A percentile compares a stretch with the other conserved stretches of the same genome.
These are phyloP conservation scores for Capsella bursapastoris DNA, from an alignment of 345 rosid genomes.

Conservation along the genomic window DNA sequence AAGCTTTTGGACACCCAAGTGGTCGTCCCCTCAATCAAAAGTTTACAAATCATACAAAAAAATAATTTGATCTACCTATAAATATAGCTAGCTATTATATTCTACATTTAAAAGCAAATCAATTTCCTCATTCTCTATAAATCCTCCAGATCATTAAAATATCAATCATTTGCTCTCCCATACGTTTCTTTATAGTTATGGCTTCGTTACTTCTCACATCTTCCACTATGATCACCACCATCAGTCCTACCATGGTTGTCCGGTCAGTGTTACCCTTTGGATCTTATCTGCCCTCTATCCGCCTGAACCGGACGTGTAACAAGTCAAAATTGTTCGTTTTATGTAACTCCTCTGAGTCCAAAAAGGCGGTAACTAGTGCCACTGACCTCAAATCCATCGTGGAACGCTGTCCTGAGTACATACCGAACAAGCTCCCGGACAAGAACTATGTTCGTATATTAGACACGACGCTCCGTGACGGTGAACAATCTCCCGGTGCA, in stretches of 20 bases:
- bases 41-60: background rate
- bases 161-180: background rate
- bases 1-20: background rate
- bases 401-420: constrained; percentile 57
- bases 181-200: constrained; percentile 11
- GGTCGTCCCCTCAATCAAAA: background rate
- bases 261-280: constrained; percentile 16
- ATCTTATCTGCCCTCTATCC: constrained; percentile 16
- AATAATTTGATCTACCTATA: constrained; percentile 1
- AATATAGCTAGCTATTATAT: background rate
- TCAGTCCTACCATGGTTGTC: background rate
- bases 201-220: constrained; percentile 29
- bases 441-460: constrained; percentile 80
- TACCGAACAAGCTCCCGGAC: constrained; percentile 66
- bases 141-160: constrained; percentile 17
- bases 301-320: constrained; percentile 23
- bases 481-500: constrained; percentile 98
- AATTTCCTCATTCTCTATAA: background rate
- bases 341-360: constrained; percentile 36
- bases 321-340: constrained; percentile 22
- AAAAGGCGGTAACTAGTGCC: constrained; percentile 13
- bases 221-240: constrained; percentile 19
- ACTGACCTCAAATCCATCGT: constrained; percentile 22
- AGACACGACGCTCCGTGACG: constrained; percentile 98
- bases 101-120: constrained; percentile 14